Percentiles rank a stretch among this genome's conserved stretches.
These are phyloP conservation scores for Hibiscus mutabilis DNA, from an alignment of 345 rosid genomes.

Conservation along the genomic window DNA sequence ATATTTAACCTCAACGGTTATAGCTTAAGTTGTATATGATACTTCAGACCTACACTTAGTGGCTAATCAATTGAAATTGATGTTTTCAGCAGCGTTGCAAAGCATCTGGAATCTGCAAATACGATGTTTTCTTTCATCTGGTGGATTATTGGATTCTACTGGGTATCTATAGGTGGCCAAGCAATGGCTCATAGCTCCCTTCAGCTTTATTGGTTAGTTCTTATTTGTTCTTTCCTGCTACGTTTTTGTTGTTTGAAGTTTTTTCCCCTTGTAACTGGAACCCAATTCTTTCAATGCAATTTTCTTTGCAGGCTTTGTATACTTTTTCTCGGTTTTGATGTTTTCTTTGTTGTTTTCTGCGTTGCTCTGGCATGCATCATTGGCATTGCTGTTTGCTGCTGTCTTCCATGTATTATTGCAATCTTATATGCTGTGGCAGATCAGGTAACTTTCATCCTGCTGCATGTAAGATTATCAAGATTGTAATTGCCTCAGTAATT, in stretches of 20 bases:
- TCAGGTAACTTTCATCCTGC: constrained; percentile 50
- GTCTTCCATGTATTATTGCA: constrained; percentile 95
- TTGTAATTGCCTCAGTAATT: background rate
- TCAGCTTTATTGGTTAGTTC: constrained; percentile 79
- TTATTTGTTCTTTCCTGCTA: constrained; percentile 1
- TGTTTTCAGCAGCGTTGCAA: constrained; percentile 51
- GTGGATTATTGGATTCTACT: constrained; percentile 99
- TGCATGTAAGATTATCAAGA: background rate
- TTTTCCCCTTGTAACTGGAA: background rate
- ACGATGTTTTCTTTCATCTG: constrained; percentile 95
- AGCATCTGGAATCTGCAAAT: constrained; percentile 94
- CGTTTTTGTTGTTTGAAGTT: background rate
- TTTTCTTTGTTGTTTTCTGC: constrained; percentile 92
- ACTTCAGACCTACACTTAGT: background rate
- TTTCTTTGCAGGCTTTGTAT: constrained; percentile 74
- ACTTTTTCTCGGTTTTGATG: constrained; percentile 92
- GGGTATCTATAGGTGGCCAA: constrained; percentile 98
- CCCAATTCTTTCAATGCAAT: constrained; percentile 14
- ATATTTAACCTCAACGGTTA: background rate
- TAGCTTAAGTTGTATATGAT: background rate
- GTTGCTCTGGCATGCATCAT: constrained; percentile 91
- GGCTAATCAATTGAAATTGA: constrained; percentile 6
- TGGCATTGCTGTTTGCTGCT: constrained; percentile 97
- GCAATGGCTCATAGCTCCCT: constrained; percentile 57
- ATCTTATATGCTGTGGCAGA: constrained; percentile 91